Evolutionary conservation across 2,329 filamentous ascomycete genomes (phyloP).

Genomic region (Claviceps africana): DNA sequence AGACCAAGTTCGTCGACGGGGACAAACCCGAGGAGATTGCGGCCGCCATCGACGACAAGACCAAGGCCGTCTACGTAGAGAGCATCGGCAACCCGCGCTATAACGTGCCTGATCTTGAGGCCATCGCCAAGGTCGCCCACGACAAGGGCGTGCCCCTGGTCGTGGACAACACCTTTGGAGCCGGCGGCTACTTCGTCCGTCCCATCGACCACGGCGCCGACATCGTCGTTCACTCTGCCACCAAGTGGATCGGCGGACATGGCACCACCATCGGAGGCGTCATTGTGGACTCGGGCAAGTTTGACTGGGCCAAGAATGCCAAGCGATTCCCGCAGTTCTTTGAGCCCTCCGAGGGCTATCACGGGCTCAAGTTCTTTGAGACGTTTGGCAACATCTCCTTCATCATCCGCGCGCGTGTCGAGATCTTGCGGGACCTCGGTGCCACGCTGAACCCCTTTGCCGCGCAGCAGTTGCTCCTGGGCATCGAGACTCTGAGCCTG

Average conservation of each 20-base stretch:
- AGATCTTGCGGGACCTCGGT: conserved; percentile 79
- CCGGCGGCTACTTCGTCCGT: conserved; percentile 74
- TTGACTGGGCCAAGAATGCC: conserved; percentile 79
- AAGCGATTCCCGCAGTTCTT: conserved; percentile 85
- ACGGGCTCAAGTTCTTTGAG: conserved; percentile 88
- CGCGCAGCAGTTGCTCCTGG: conserved; percentile 81
- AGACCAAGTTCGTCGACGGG: conserved; percentile 73
- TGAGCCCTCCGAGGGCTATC: conserved; percentile 78
- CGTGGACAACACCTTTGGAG: conserved; percentile 90
- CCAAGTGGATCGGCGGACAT: conserved; percentile 95
- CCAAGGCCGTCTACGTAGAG: conserved; percentile 85
- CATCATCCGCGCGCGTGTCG: conserved; percentile 73
- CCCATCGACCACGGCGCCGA: conserved; percentile 86
- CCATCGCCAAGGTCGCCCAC: conserved; percentile 67
- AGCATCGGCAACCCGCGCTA: conserved; percentile 89
- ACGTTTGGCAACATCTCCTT: conserved; percentile 75
- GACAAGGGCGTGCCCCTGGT: conserved; percentile 52
- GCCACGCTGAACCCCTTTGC: conserved; percentile 76
- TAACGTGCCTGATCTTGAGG: conserved; percentile 83
- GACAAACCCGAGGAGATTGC: conserved; percentile 69
- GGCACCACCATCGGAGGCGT: conserved; percentile 83
- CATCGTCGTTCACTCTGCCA: conserved; percentile 87
- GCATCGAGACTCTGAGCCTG: conserved; percentile 78
- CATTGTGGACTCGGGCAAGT: conserved; percentile 78
- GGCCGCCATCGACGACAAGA: conserved; percentile 77